Evolutionary conservation across 1,139 yeast genomes (phyloP), one percentile per base, ranked within the genome.

Genomic region (Kodamaea fungicola): DNA sequence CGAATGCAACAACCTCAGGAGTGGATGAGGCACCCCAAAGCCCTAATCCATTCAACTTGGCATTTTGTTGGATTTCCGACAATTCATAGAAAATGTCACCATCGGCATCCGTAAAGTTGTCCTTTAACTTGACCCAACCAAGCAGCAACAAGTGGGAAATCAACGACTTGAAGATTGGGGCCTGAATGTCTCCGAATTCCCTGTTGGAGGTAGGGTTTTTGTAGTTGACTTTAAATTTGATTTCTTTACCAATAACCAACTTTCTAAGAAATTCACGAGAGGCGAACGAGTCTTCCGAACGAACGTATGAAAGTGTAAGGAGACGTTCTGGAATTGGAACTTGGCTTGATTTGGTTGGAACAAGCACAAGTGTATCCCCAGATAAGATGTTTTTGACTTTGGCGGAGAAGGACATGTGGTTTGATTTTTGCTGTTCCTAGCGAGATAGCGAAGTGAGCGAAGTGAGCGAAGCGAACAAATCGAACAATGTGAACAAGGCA

Each of bases 301-400:
- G 71, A 32, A 84, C 76, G 49, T 76, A 73, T 7, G 86, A 83
- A 47, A 84, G 73, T 2, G 88, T 74, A 40, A 85, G 64, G 28
- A 73, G 56, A 48, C 86, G 68, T 57, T 84, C 94, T 7, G 76
- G 78, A 28, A 59, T 58, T 3, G 80, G 76, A 33, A 72, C 56
- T 44, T 61, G 69, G 28, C 64, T 45, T 28, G 70, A 53, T 42
- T 71, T 71, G 31, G 74, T 46, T 2, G 88, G 85, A n/a, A 72
- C 70, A 45, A 85, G 71, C 30, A 83, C 75, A 33, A 85, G 54
- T n/a, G 90, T 79, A 61, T 85, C 94, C 4, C 86, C 89, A 35
- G 87, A 81, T 31, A 81, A 58, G 21, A 84, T 87, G 36, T 79
- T 73, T 55, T 83, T 83, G 39, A 85, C 92, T 56, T 69, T 76